Conservation (phyloP, 345 rosid species). For the Lumnitzera racemosa region DNA sequence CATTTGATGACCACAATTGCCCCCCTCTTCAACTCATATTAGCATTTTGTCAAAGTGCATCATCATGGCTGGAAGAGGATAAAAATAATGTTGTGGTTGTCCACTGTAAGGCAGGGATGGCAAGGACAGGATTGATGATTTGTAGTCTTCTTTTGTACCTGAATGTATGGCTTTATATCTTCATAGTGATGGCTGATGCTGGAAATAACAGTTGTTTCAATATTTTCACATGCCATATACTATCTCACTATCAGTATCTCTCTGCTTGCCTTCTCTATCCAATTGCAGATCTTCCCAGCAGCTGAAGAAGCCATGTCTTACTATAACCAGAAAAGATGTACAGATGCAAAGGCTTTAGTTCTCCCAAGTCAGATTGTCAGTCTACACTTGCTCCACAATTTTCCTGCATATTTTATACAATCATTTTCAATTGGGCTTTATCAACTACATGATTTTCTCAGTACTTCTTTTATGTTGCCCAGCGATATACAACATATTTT, state of each 20-base stretch:
- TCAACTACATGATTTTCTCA: slow-evolving; percentile 12
- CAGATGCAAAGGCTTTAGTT: slow-evolving; percentile 85
- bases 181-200: no score
- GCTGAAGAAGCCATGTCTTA: slow-evolving; percentile 81
- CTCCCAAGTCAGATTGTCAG: slow-evolving; percentile 97
- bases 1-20: slow-evolving; percentile 93
- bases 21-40: slow-evolving; percentile 80
- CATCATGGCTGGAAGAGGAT: slow-evolving; percentile 94
- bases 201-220: neutral
- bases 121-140: slow-evolving; percentile 91
- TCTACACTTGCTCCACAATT: slow-evolving; percentile 10
- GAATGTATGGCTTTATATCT: slow-evolving; percentile 38
- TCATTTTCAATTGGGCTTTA: neutral
- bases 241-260: neutral
- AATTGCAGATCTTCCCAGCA: slow-evolving; percentile 73
- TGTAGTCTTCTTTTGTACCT: slow-evolving; percentile 84
- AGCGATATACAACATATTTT: slow-evolving; percentile 87
- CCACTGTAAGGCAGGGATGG: slow-evolving; percentile 98
- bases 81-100: slow-evolving; percentile 93
- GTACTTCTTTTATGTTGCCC: slow-evolving; percentile 9
- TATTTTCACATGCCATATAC: slow-evolving; percentile 4
- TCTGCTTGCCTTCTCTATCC: slow-evolving; percentile 14
- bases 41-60: slow-evolving; percentile 91
- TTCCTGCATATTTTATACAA: neutral
- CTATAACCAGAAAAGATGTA: slow-evolving; percentile 90